Percentiles rank a stretch among this genome's conserved stretches.
phyloP scores from a whole-genome alignment of 257 asterid genomes.

The Coffea eugenioides region DNA sequence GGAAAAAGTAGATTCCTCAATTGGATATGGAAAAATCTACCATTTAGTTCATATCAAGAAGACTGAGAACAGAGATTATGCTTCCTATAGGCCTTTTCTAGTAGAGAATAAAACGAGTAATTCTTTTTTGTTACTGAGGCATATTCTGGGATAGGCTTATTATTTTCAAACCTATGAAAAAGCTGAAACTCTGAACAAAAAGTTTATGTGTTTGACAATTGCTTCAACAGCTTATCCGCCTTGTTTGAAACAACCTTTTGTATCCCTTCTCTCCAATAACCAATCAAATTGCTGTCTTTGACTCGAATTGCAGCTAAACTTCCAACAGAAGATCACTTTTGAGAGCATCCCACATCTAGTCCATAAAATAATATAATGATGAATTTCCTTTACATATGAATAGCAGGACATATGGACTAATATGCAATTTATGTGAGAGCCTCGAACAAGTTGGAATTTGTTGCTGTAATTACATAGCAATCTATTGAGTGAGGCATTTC shows the following conservation, averaged over 20 bases:
- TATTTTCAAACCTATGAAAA: constrained; percentile 10
- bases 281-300: constrained; percentile 1
- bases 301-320: background rate
- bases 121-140: constrained; percentile 5
- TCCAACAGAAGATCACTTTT: background rate
- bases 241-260: background rate
- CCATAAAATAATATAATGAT: background rate
- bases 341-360: background rate
- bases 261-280: background rate
- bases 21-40: constrained; percentile 14
- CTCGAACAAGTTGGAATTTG: background rate
- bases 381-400: background rate
- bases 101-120: constrained; percentile 16
- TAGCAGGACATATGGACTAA: background rate
- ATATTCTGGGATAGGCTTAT: constrained; percentile 18
- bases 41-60: constrained; percentile 19
- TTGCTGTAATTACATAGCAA: background rate
- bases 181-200: background rate
- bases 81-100: constrained; percentile 18
- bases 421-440: background rate
- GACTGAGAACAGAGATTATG: constrained; percentile 34
- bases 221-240: constrained; percentile 1
- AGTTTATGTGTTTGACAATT: background rate
- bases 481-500: background rate
- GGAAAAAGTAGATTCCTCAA: constrained; percentile 38